phyloP scores from a whole-genome alignment of 805 yeast genomes.

The Ogataea minuta region DNA sequence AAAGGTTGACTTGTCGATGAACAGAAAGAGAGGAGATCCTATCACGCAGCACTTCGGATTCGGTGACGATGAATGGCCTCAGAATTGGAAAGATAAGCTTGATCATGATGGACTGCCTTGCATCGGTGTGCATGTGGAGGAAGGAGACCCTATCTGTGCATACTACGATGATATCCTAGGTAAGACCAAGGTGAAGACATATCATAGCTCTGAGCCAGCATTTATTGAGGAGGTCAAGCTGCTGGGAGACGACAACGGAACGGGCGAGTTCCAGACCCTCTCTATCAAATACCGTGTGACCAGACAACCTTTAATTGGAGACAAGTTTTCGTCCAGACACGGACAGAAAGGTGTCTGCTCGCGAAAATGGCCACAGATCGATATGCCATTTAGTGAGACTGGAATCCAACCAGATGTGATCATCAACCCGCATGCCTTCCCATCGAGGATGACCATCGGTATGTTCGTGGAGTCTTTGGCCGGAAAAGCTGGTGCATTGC shows the following conservation, averaged over 20 bases:
- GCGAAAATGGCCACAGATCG: constrained; percentile 95
- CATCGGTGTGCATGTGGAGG: constrained; percentile 83
- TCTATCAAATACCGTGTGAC: constrained; percentile 89
- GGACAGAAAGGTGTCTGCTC: constrained; percentile 99
- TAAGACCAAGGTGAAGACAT: constrained; percentile 86
- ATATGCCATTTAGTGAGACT: constrained; percentile 94
- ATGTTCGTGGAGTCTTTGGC: constrained; percentile 98
- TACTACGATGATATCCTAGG: constrained; percentile 88
- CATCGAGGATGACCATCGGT: constrained; percentile 99
- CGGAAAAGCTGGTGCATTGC: constrained; percentile 98
- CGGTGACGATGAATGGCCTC: constrained; percentile 91
- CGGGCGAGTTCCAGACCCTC: constrained; percentile 76
- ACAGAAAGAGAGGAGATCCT: constrained; percentile 90
- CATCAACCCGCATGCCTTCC: constrained; percentile 99
- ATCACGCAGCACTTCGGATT: constrained; percentile 92
- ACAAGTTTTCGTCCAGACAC: constrained; percentile 95
- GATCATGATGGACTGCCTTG: constrained; percentile 92
- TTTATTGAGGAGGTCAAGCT: constrained; percentile 93
- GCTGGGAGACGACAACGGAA: constrained; percentile 77
- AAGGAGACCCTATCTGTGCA: constrained; percentile 95
- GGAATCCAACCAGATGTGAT: constrained; percentile 98
- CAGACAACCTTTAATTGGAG: constrained; percentile 94
- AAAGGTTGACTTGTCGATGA: constrained; percentile 75
- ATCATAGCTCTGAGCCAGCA: constrained; percentile 93
- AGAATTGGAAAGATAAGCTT: constrained; percentile 80